Conservation (phyloP, 164 flowering plant species). For the Sextonia rubra region DNA sequence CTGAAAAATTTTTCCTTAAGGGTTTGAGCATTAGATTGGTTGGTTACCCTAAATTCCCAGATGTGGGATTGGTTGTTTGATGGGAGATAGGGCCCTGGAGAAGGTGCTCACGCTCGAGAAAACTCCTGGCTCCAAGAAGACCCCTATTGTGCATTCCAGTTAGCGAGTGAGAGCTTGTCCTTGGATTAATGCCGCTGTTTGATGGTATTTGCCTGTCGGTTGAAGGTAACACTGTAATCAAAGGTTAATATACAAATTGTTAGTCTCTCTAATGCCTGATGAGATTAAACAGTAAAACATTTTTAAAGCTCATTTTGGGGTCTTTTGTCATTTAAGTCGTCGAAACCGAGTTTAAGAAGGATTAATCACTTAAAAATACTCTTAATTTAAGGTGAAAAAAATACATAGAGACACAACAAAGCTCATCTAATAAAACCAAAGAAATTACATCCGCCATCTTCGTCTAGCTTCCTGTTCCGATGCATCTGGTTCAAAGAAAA, state of each 20-base stretch:
- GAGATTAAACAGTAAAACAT: neutral
- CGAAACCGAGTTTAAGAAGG: too few relatives aligned
- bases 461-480: slow-evolving; percentile 66
- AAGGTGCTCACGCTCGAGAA: slow-evolving; percentile 7
- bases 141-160: slow-evolving; percentile 23
- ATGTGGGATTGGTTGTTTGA: slow-evolving; percentile 12
- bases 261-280: neutral
- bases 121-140: slow-evolving; percentile 7
- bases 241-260: neutral
- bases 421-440: neutral
- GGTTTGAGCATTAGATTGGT: neutral
- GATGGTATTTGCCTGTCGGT: slow-evolving; percentile 19
- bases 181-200: slow-evolving; percentile 12
- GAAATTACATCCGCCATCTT: slow-evolving; percentile 49
- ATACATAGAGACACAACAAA: neutral
- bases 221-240: slow-evolving; percentile 27
- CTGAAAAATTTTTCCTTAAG: neutral
- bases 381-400: neutral
- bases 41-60: slow-evolving; percentile 27
- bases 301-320: neutral
- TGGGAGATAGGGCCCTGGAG: slow-evolving; percentile 16
- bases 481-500: slow-evolving; percentile 44
- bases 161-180: slow-evolving; percentile 13
- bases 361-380: neutral
- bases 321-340: neutral